Evolutionary conservation across 169 alveolate genomes (phyloP), one percentile per base, ranked within the genome.

Genomic region (Plasmodium gallinaceum): DNA sequence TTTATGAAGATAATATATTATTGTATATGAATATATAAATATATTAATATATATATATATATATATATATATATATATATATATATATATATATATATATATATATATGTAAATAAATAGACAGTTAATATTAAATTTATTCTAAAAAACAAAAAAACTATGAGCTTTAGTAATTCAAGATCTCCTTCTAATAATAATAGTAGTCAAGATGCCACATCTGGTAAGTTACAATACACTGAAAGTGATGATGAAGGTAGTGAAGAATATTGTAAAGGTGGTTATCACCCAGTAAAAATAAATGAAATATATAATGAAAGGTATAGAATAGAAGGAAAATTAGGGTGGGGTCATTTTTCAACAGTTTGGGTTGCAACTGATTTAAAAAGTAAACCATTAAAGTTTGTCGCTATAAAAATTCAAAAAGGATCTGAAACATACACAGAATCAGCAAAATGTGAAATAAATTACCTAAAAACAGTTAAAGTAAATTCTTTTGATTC

Each of bases 281-380:
- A 98, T 90, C 99, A 98, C 87, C 99, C 99, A 22, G 99, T 97
- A 10, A 96, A 95, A 78, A 92, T 97, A 54, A 99, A 99, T 22
- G 99, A 98, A 91, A 94, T 98, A 18, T 96, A 98, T 83, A 86
- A 94, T 42, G 96, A 94, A 45, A 95, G 99, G 70, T 98, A 98
- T 92, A 96, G 98, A 52, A 96, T 98, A 42, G 98, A 98, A 90
- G 97, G 98, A 80, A 99, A 99, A 93, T 95, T 99, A 61, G 99
- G 99, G 7, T 98, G 99, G 99, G 99, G 99, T 7, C 99, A 98
- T 90, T 99, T 99, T 95, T 96, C 99, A 52, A 99, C 99, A 0
- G 99, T 98, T 20, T 99, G 99, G 99, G 96, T 99, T 43, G 98
- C 99, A n/a, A 94, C 97, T 39, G 99, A 98, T 92, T 88, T 93